Percentiles rank a stretch among this genome's conserved stretches.
Conservation (phyloP, 1,139 yeast species). For the Sugiyamaella paludigena region DNA sequence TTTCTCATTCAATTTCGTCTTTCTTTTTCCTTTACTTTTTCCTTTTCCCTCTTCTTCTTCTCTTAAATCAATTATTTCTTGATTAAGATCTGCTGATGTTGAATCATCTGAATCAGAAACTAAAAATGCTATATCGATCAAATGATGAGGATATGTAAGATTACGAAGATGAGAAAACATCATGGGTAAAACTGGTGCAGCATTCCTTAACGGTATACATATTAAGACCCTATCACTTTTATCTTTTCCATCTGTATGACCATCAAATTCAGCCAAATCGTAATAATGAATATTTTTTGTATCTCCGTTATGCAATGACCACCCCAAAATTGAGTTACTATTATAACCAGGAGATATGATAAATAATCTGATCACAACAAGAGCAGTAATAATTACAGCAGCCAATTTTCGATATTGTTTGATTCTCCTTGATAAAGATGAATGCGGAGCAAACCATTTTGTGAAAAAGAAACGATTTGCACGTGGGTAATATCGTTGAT, state of each 20-base stretch:
- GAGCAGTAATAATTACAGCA: neutral
- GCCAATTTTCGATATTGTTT: slow-evolving; percentile 2
- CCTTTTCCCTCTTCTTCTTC: neutral
- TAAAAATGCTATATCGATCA: slow-evolving; percentile 61
- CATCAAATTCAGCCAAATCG: slow-evolving; percentile 50
- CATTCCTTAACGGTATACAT: slow-evolving; percentile 66
- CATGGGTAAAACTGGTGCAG: slow-evolving; percentile 61
- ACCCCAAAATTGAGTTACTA: too few species aligned
- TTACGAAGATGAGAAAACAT: slow-evolving; percentile 58
- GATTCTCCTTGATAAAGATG: neutral
- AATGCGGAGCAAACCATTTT: neutral
- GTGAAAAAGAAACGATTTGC: neutral
- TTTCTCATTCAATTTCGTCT: neutral
- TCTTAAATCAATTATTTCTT: slow-evolving; percentile 52
- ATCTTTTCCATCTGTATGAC: slow-evolving; percentile 54
- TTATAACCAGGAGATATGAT: neutral
- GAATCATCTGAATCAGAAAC: slow-evolving; percentile 68
- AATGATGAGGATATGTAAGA: slow-evolving; percentile 62
- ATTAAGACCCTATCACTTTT: slow-evolving; percentile 54
- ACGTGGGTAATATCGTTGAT: slow-evolving; percentile 7
- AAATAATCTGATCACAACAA: slow-evolving; percentile 2
- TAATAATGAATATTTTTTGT: slow-evolving; percentile 38
- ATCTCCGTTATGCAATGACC: too few species aligned
- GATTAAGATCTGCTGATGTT: slow-evolving; percentile 59
- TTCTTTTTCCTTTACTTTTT: neutral